Conservation (phyloP, 75 land plant species). For the Sequoiadendron giganteum region DNA sequence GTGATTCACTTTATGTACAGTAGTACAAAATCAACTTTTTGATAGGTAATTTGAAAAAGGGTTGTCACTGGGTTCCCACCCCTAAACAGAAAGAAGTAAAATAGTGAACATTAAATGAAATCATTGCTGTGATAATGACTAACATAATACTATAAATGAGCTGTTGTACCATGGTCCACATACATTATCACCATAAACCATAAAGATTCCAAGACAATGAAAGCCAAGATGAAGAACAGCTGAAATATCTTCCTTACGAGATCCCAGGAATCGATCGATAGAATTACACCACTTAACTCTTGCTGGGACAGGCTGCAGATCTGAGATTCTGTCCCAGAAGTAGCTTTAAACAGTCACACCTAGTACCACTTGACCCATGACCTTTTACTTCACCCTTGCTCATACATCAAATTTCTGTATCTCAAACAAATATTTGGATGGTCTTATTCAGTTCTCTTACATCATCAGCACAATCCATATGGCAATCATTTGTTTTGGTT, state of each 20-base stretch:
- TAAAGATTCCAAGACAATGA: neutral
- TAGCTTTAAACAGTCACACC: neutral
- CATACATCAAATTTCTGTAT: neutral
- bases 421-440: neutral
- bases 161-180: neutral
- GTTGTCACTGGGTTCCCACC: neutral
- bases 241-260: neutral
- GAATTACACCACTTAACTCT: neutral
- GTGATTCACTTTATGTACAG: neutral
- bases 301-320: neutral
- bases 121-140: neutral
- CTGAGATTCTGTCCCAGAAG: neutral
- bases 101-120: neutral
- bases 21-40: neutral
- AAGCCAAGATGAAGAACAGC: neutral
- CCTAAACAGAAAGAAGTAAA: neutral
- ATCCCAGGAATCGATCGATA: neutral
- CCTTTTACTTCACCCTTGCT: neutral
- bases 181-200: neutral
- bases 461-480: neutral
- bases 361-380: neutral
- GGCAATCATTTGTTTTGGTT: neutral
- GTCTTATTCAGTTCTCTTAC: neutral
- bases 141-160: neutral
- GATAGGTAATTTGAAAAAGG: neutral